Base-by-base conservation (phyloP, 2,329 filamentous ascomycete genomes). In the Seiridium cupressi region DNA sequence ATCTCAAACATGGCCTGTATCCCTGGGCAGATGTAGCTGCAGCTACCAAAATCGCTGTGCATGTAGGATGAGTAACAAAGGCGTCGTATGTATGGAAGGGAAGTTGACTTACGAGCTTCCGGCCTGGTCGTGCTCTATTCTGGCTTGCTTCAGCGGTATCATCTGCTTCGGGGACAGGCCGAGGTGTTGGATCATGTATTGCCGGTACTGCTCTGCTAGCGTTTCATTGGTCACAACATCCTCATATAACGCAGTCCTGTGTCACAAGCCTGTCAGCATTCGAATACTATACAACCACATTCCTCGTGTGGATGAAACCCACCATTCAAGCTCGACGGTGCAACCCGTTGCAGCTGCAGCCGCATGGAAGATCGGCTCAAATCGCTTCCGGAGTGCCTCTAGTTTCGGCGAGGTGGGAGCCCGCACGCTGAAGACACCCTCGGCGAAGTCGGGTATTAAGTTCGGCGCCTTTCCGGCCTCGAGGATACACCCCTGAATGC, bases 381-480 rank as follows among this genome's bases (percentile, higher is more conserved):
- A 40, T 44, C 40, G 42, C 34, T 48, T 44, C 26, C 44, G n/a
- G 13, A 57, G 55, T n/a, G 13, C 55, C 42, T 48, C 34, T 8
- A 57, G 34, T 44, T 44, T 26, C 44, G 34, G 32, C 44, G 44
- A 40, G 7, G 55, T 57, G 13, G 55, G 55, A 5, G 78, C 77
- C 9, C 82, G 75, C 0, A 82, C 72, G 13, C 77, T 75, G 60
- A 78, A 82, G 2, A 76, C 73, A 0, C 78, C 72, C 31, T 76
- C 75, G 0, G 82, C 77, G 31, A 73, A 38, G 48, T 61, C 58
- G 40, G 60, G 62, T 11, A 64, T 61, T n/a, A 65, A 34, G 57
- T 65, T 65, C 32, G 57, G 54, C 57, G 53, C 51, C 38, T 55
- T 40, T 35, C 61, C 57, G 56, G 55, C 59, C 54, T 62, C 64